phyloP scores from a whole-genome alignment of 768 basidiomycete genomes.

The Chlorophyllum brunneum region DNA sequence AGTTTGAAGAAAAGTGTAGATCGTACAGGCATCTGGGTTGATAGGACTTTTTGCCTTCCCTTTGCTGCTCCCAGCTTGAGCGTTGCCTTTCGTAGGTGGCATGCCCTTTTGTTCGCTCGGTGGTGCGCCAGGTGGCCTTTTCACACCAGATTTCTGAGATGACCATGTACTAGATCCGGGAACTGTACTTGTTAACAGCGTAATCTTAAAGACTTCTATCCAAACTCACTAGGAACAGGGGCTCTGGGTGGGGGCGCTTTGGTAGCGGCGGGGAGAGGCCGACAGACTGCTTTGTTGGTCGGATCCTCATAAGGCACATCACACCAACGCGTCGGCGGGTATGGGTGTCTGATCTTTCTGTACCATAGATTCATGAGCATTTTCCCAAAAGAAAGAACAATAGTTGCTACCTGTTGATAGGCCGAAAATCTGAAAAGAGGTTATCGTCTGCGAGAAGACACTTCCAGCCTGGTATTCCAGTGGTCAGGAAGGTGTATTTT shows the following conservation, averaged over 20 bases:
- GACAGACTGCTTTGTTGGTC: conserved; percentile 14
- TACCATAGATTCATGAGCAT: neutral
- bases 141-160: neutral
- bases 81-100: neutral
- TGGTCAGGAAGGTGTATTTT: neutral
- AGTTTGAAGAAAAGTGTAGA: neutral
- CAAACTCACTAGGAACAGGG: conserved; percentile 1
- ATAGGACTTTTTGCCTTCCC: neutral
- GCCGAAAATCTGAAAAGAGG: conserved; percentile 40
- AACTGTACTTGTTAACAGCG: neutral
- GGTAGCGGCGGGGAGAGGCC: conserved; percentile 11
- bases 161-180: conserved; percentile 7
- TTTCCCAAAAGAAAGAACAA: conserved; percentile 21
- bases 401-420: conserved; percentile 21
- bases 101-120: neutral
- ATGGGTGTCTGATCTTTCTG: conserved; percentile 16
- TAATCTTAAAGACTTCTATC: too few relatives aligned
- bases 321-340: conserved; percentile 15
- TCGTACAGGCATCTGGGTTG: conserved; percentile 6
- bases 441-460: conserved; percentile 33
- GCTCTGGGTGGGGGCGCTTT: conserved; percentile 11
- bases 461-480: conserved; percentile 48
- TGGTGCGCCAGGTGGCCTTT: neutral
- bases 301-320: conserved; percentile 12
- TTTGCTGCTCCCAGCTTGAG: neutral